phyloP scores from a whole-genome alignment of 2,329 filamentous ascomycete genomes.

The Penicillium psychrosexuale region DNA sequence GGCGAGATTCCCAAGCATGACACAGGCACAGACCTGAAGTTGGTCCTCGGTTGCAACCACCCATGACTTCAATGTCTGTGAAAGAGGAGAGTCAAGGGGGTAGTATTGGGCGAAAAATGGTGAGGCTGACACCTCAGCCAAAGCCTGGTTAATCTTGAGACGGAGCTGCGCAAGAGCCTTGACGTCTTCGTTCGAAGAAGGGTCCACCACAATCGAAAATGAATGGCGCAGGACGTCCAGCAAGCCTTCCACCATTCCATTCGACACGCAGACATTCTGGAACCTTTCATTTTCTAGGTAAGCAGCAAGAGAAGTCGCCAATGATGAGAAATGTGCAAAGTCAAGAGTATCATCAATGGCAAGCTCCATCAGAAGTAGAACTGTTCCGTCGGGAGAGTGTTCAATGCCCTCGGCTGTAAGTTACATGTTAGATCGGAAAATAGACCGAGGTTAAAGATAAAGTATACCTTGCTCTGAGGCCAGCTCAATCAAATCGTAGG shows the following conservation, averaged over 20 bases:
- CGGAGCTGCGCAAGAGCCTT: constrained; percentile 35
- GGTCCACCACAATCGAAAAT: constrained; percentile 25
- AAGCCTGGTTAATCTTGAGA: constrained; percentile 40
- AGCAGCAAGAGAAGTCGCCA: constrained; percentile 33
- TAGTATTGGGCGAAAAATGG: constrained; percentile 38
- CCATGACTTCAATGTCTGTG: constrained; percentile 41
- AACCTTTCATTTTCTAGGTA: constrained; percentile 41
- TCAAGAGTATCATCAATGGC: constrained; percentile 26
- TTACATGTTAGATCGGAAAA: constrained; percentile 5
- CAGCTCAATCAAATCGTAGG: constrained; percentile 42
- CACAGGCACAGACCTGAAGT: constrained; percentile 46
- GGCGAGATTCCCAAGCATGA: constrained; percentile 49
- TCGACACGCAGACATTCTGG: constrained; percentile 36
- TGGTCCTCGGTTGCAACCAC: constrained; percentile 40
- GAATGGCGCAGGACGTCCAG: constrained; percentile 35
- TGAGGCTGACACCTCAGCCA: constrained; percentile 42
- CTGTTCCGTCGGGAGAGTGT: constrained; percentile 34
- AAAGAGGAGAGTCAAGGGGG: constrained; percentile 38
- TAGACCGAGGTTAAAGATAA: neutral
- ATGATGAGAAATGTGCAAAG: constrained; percentile 31
- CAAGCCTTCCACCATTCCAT: constrained; percentile 32
- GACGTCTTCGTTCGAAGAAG: constrained; percentile 33
- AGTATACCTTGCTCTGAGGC: constrained; percentile 39
- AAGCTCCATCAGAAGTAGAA: constrained; percentile 36
- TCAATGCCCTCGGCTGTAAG: constrained; percentile 34